Evolutionary conservation across 75 land plant species (phyloP), one percentile per base, ranked within the genome.

Genomic region (Pinus albicaulis): DNA sequence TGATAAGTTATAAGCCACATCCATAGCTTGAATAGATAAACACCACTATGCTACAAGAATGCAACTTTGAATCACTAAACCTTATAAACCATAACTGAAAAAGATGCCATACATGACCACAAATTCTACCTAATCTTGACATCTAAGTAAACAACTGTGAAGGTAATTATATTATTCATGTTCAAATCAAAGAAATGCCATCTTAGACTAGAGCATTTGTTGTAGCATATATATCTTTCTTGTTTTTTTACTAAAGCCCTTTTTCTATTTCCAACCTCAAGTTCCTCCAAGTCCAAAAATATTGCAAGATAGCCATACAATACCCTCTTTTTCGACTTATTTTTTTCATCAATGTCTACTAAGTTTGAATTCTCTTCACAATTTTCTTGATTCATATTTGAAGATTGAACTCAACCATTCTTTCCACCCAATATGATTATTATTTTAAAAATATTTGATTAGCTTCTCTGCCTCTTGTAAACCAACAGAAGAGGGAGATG

Each of bases 241-340:
- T 76, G 78, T 89, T 89, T 89, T 76, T 85, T 88, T 38, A 92
- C 73, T 10, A 55, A 5, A 12, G 76, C 87, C 79, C 79, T 83
- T 74, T 87, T 89, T 63, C 74, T n/a, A n/a, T n/a, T n/a, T n/a
- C n/a, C 94, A 77, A 80, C 81, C 72, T 89, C 91, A 60, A 89
- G 77, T 68, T 83, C 83, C 56, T 87, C 94, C n/a, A 88, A 77
- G 72, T 92, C 94, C 52, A 76, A 26, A 44, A 83, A 89, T 41
- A 87, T 89, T 38, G 75, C 88, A 70, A 92, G 19, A 77, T 92
- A 81, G 19, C 91, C 94, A 79, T 89, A 92, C 15, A 92, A 68
- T 38, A 44, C 48, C 48, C 89, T 83, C 56, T 80, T 83, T 71
- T 80, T 85, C 74, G 83, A 77, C 16, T 85, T 77, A 52, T 87